Evolutionary conservation across 768 basidiomycete species (phyloP).

Genomic region (Russula olivacea): DNA sequence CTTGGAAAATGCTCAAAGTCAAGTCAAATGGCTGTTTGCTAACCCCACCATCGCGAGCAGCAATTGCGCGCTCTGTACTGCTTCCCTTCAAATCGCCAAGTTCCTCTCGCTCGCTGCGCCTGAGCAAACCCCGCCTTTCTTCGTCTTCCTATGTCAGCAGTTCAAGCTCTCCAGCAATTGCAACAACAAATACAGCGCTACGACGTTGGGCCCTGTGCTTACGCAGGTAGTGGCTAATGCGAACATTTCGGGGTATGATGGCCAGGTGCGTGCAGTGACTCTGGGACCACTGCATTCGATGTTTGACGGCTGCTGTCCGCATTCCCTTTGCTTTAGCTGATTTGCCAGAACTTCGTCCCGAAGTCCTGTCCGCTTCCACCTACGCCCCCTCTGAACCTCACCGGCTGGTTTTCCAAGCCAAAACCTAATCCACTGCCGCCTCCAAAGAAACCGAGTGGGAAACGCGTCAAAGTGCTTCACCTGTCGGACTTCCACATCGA

Average conservation of each 20-base stretch:
- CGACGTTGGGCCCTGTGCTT: slow-evolving; percentile 51
- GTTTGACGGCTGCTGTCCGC: background rate
- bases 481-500: slow-evolving; percentile 76
- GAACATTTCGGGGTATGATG: slow-evolving; percentile 66
- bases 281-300: background rate
- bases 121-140: slow-evolving; percentile 49
- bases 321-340: slow-evolving; percentile 35
- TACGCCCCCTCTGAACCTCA: slow-evolving; percentile 55
- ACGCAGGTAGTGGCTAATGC: slow-evolving; percentile 70
- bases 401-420: slow-evolving; percentile 68
- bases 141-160: slow-evolving; percentile 53
- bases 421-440: slow-evolving; percentile 65
- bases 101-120: slow-evolving; percentile 62
- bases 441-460: slow-evolving; percentile 52
- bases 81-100: slow-evolving; percentile 56
- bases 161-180: slow-evolving; percentile 48
- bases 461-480: slow-evolving; percentile 66
- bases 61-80: slow-evolving; percentile 55
- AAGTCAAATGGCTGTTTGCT: slow-evolving; percentile 49
- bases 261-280: slow-evolving; percentile 43
- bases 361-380: slow-evolving; percentile 49
- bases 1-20: slow-evolving; percentile 47
- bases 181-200: slow-evolving; percentile 41
- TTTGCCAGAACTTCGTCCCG: slow-evolving; percentile 55
- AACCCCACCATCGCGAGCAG: slow-evolving; percentile 50